Evolutionary conservation across 2,329 filamentous ascomycete species (phyloP).

Genomic region (Cladobotryum protrusum): DNA sequence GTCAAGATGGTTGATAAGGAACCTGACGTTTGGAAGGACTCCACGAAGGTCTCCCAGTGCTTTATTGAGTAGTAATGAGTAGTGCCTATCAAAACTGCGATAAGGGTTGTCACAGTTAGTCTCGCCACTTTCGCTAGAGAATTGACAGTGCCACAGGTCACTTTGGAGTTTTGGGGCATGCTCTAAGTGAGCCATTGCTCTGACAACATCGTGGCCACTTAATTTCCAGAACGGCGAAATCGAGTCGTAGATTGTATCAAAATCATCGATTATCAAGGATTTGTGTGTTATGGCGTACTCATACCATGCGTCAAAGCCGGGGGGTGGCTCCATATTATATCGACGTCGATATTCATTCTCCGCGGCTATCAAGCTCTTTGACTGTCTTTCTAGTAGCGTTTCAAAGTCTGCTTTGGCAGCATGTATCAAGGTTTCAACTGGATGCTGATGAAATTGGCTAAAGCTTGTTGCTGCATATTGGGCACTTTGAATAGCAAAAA

Average conservation of each 20-base stretch:
- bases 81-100: slow-evolving; percentile 29
- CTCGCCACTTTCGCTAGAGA: slow-evolving; percentile 18
- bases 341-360: slow-evolving; percentile 38
- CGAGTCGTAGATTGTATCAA: slow-evolving; percentile 39
- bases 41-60: slow-evolving; percentile 21
- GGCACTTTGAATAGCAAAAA: slow-evolving; percentile 17
- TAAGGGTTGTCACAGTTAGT: slow-evolving; percentile 29
- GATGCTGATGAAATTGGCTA: slow-evolving; percentile 21
- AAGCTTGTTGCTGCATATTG: slow-evolving; percentile 12
- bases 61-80: slow-evolving; percentile 25
- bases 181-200: slow-evolving; percentile 23
- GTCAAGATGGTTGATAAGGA: slow-evolving; percentile 43
- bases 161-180: slow-evolving; percentile 14
- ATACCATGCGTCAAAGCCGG: slow-evolving; percentile 75
- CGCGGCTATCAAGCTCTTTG: slow-evolving; percentile 29
- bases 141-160: slow-evolving; percentile 34
- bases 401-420: slow-evolving; percentile 26
- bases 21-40: slow-evolving; percentile 30
- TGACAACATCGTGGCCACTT: slow-evolving; percentile 27
- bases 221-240: slow-evolving; percentile 36
- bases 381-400: slow-evolving; percentile 29
- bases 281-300: slow-evolving; percentile 56
- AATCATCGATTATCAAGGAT: slow-evolving; percentile 69
- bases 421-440: slow-evolving; percentile 27
- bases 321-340: slow-evolving; percentile 61